Conservation (phyloP, 2,329 filamentous ascomycete genomes). For the Rhexocercosporidium sp. region DNA sequence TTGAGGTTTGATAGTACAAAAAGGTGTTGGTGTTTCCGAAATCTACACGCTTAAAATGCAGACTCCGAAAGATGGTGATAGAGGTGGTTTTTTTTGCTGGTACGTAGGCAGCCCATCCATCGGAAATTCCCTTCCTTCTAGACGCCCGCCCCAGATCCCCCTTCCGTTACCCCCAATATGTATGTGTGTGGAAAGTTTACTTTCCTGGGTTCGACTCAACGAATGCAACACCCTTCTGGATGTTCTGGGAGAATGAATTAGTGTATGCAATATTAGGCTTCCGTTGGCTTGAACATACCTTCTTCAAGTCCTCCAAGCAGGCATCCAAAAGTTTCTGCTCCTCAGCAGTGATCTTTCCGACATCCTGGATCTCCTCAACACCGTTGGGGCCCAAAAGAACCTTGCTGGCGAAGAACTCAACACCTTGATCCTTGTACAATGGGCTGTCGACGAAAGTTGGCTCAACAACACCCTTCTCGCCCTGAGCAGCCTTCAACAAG, state of each 20-base stretch:
- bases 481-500: slow-evolving; percentile 88
- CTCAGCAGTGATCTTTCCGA: slow-evolving; percentile 82
- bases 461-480: slow-evolving; percentile 94
- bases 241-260: slow-evolving; percentile 66
- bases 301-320: slow-evolving; percentile 82
- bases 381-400: slow-evolving; percentile 97
- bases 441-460: slow-evolving; percentile 96
- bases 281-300: slow-evolving; percentile 42
- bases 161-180: not conserved
- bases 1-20: slow-evolving; percentile 19
- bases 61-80: slow-evolving; percentile 8
- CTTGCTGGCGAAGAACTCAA: slow-evolving; percentile 95
- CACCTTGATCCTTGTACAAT: slow-evolving; percentile 97
- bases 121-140: slow-evolving; percentile 15
- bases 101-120: slow-evolving; percentile 13
- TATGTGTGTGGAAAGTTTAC: slow-evolving; percentile 47
- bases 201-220: slow-evolving; percentile 64
- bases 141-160: slow-evolving; percentile 3
- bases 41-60: slow-evolving; percentile 19
- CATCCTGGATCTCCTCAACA: slow-evolving; percentile 88
- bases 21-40: slow-evolving; percentile 10
- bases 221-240: slow-evolving; percentile 80
- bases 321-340: slow-evolving; percentile 92
- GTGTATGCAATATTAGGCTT: not conserved
- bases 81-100: not conserved